Conservation (phyloP, 2,329 filamentous ascomycete species). For the Colletotrichum falcatum region DNA sequence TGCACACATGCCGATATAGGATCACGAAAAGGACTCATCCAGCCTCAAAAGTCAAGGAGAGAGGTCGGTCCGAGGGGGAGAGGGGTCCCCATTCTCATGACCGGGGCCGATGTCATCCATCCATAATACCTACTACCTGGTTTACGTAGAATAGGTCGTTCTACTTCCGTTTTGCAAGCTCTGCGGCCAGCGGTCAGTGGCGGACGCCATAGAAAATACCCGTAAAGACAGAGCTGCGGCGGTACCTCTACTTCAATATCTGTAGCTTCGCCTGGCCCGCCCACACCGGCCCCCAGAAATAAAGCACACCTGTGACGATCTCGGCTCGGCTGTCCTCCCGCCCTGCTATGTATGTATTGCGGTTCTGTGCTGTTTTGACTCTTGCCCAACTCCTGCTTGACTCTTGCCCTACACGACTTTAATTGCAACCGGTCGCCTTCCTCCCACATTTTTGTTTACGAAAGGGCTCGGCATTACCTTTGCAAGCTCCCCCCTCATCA, state of each 20-base stretch:
- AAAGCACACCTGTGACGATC: slow-evolving; percentile 38
- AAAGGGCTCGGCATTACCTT: background rate
- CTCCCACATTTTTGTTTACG: slow-evolving; percentile 5
- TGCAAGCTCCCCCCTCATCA: slow-evolving; percentile 5
- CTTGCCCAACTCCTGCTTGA: slow-evolving; percentile 16
- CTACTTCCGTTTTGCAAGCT: slow-evolving; percentile 20
- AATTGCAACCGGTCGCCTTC: slow-evolving; percentile 36
- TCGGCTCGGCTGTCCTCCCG: slow-evolving; percentile 37
- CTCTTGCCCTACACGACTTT: slow-evolving; percentile 17
- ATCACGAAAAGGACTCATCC: slow-evolving; percentile 34
- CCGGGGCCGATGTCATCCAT: slow-evolving; percentile 29
- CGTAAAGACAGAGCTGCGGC: slow-evolving; percentile 17
- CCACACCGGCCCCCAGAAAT: slow-evolving; percentile 22
- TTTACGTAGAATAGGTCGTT: slow-evolving; percentile 26
- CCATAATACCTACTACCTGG: too few relatives aligned
- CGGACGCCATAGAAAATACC: background rate
- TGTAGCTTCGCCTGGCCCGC: slow-evolving; percentile 2
- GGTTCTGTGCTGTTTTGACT: slow-evolving; percentile 32
- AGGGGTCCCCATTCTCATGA: background rate
- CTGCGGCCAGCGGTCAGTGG: background rate
- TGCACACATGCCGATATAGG: slow-evolving; percentile 32
- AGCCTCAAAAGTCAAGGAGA: background rate
- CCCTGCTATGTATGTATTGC: slow-evolving; percentile 33
- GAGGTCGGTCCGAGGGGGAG: slow-evolving; percentile 37
- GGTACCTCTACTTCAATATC: slow-evolving; percentile 30